Base-by-base conservation (phyloP, 352 stramenopile genomes). In the Phytophthora tubulina region DNA sequence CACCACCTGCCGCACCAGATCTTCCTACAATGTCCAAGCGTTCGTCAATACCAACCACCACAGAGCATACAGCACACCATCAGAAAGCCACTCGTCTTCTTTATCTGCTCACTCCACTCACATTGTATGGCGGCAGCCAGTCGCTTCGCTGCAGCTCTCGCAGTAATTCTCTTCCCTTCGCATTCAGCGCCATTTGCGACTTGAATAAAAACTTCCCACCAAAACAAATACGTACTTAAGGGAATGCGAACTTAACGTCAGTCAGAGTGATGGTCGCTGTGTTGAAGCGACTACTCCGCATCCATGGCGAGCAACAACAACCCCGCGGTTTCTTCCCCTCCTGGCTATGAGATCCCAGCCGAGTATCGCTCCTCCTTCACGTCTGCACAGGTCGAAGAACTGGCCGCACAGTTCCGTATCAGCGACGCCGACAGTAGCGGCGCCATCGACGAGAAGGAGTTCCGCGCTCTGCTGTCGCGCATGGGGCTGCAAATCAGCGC, bases 91-190 rank as follows among this genome's bases (percentile, higher is more conserved):
- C 10, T 31, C 6, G 15, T 49, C 17, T 49, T 39, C 13, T 67
- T 50, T 66, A 60, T 70, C 53, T 52, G 9, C 35, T 15, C n/a
- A 46, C 6, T 42, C 17, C 21, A 72, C 86, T 56, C 73, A 95
- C 93, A 72, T 97, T 98, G 80, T 97, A 98, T 4, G 91, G 84
- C 13, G 93, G 91, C 41, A 98, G 71, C 93, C 93, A 98, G 74
- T 97, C 91, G 73, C 92, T 97, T 21, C 91, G 91, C 79, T 92
- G 82, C 48, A 98, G 79, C 79, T 98, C 93, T 54, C 89, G 88
- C 60, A 98, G 75, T 42, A 98, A 76, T 73, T 97, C 90, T 63
- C 85, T 90, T 9, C 81, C 88, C 64, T 94, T 95, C 32, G 82
- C 56, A 59, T 90, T 94, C 63, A 95, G 66, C 63, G 84, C 81